phyloP scores from a whole-genome alignment of 2,329 filamentous ascomycete genomes.

The Apiospora saccharicola region DNA sequence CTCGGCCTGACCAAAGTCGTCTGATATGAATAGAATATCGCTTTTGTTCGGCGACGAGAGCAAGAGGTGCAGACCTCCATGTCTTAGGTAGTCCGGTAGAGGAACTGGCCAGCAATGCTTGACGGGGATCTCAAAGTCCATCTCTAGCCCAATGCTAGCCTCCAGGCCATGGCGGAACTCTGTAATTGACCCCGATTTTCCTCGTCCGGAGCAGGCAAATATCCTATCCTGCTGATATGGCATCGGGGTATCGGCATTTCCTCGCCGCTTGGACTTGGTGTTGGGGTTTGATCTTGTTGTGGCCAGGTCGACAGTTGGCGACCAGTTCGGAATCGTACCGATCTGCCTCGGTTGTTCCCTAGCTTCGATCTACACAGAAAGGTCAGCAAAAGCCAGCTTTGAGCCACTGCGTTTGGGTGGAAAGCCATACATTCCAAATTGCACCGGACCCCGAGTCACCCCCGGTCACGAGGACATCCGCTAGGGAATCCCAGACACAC shows the following conservation, averaged over 20 bases:
- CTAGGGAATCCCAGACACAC: constrained; percentile 72
- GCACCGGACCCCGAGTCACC: constrained; percentile 82
- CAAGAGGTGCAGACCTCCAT: constrained; percentile 50
- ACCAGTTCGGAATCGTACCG: constrained; percentile 71
- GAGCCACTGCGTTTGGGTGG: not conserved
- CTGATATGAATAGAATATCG: constrained; percentile 55
- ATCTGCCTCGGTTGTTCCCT: constrained; percentile 61
- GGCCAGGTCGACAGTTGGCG: constrained; percentile 63
- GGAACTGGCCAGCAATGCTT: constrained; percentile 62
- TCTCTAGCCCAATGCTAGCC: constrained; percentile 68
- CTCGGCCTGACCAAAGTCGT: constrained; percentile 54
- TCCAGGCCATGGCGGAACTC: constrained; percentile 76
- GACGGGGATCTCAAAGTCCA: constrained; percentile 58
- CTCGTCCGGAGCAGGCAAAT: constrained; percentile 72
- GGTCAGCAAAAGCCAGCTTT: not conserved
- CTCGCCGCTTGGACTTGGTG: constrained; percentile 40
- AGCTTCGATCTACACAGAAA: constrained; percentile 55
- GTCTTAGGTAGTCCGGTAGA: constrained; percentile 31
- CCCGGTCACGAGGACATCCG: constrained; percentile 81
- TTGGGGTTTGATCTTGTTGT: constrained; percentile 45
- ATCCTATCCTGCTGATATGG: constrained; percentile 59
- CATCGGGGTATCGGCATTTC: constrained; percentile 34
- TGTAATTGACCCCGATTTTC: constrained; percentile 67
- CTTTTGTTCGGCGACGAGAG: constrained; percentile 59
- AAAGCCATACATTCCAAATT: constrained; percentile 69